Conservation (phyloP, 495 filamentous ascomycete genomes). For the Terfezia claveryi region DNA sequence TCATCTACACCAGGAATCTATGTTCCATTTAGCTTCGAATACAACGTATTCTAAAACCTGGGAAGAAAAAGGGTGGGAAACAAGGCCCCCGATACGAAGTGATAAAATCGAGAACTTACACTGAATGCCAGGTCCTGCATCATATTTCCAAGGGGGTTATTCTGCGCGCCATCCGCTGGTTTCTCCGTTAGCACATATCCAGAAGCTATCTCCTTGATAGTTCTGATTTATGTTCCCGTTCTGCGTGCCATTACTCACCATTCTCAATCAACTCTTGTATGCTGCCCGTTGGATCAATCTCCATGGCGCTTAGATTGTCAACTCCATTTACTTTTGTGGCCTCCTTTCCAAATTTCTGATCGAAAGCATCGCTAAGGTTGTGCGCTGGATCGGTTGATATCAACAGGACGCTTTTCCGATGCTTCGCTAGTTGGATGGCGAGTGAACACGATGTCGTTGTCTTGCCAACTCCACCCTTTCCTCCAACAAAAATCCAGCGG, state of each 20-base stretch:
- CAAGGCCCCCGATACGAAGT: neutral
- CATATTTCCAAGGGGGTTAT: conserved; percentile 32
- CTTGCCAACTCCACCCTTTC: conserved; percentile 98
- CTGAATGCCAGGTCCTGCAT: conserved; percentile 46
- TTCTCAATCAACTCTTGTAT: conserved; percentile 67
- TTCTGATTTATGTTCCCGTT: conserved; percentile 23
- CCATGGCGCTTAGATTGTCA: conserved; percentile 89
- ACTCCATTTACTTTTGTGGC: conserved; percentile 81
- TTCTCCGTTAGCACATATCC: conserved; percentile 17
- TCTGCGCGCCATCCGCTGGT: conserved; percentile 5
- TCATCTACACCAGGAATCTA: conserved; percentile 97
- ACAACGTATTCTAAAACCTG: neutral
- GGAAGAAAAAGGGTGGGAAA: no score
- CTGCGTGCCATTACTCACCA: conserved; percentile 45
- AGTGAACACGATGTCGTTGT: conserved; percentile 96
- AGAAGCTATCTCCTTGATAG: conserved; percentile 40
- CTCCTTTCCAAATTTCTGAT: conserved; percentile 98
- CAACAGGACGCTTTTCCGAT: conserved; percentile 81
- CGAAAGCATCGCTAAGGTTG: conserved; percentile 95
- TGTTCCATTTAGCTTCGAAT: neutral
- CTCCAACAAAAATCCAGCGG: conserved; percentile 97
- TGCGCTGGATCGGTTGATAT: conserved; percentile 98
- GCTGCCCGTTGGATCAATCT: conserved; percentile 96
- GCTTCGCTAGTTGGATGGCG: conserved; percentile 92
- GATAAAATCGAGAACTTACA: conserved; percentile 20